Evolutionary conservation across 306 rosid species (phyloP).

Genomic region (Prunus padus): DNA sequence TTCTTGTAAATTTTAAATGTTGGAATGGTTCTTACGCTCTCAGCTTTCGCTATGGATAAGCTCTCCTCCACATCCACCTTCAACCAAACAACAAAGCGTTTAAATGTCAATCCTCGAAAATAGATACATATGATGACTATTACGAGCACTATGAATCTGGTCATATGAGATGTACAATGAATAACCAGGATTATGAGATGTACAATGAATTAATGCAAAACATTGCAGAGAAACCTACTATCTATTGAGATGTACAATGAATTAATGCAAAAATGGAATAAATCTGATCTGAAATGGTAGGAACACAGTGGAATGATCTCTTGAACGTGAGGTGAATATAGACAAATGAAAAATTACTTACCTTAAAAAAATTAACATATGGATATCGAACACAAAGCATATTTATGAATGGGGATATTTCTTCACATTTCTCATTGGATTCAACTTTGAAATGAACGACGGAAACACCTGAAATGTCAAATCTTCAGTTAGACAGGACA

Average conservation of each 20-base stretch:
- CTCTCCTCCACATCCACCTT: conserved; percentile 85
- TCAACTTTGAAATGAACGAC: conserved; percentile 75
- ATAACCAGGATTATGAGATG: no score
- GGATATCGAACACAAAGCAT: conserved; percentile 81
- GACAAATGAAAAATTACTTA: conserved; percentile 22
- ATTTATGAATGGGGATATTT: conserved; percentile 76
- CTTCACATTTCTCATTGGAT: conserved; percentile 64
- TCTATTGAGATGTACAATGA: neutral
- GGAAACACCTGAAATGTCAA: conserved; percentile 59
- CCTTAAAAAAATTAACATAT: conserved; percentile 67
- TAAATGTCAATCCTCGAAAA: neutral
- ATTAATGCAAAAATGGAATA: neutral
- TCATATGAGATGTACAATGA: no score
- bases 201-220: neutral
- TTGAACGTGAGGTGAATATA: neutral
- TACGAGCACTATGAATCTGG: no score
- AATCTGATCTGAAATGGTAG: neutral
- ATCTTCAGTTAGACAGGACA: conserved; percentile 17
- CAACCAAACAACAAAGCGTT: conserved; percentile 1
- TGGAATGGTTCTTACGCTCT: conserved; percentile 64
- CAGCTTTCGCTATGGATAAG: conserved; percentile 58
- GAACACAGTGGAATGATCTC: neutral
- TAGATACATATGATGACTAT: neutral
- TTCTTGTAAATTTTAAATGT: conserved; percentile 80
- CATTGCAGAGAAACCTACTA: neutral